Evolutionary conservation across 805 yeast genomes (phyloP), one percentile per base, ranked within the genome.

Genomic region (Tetrapisispora namnaoensis): DNA sequence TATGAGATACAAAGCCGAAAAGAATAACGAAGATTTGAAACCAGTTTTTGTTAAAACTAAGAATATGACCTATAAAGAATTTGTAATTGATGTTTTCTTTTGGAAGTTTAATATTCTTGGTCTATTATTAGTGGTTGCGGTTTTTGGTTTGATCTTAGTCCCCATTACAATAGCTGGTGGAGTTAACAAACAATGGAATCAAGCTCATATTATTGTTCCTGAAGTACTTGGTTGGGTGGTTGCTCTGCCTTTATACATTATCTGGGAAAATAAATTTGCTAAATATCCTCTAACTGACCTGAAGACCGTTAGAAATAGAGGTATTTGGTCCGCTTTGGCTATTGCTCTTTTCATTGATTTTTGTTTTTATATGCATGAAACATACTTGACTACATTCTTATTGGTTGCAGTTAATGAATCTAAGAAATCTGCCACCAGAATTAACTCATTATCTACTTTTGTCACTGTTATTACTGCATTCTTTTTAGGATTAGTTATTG

Each of bases 91-190:
- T 17, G 54, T 66, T 20, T 67, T 70, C 46, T 78, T 80, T 63
- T 79, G 84, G 83, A 72, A 74, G 53, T 60, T 82, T 40, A 90
- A 83, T 57, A 61, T 80, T 16, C 60, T 79, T 46, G 91, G 90
- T 20, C 58, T 79, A 34, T 56, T 82, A 17, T 66, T 80, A 22
- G 54, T 80, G 41, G 68, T 76, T 49, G 74, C 75, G 17, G 72
- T 76, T 2, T 72, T 83, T 41, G 85, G 83, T 30, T 72, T 78
- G 45, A 71, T 83, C 42, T 70, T 83, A 54, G 75, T 78, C 37
- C 89, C 91, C 8, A 74, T 83, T 54, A 82, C 89, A 5, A 62
- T 84, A 30, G 86, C 85, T 10, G 86, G 84, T 51, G 85, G 86
- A 44, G 53, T 65, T 34, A 44, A 60, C 1, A 56, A 66, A 1